Evolutionary conservation across 805 yeast genomes (phyloP).

Genomic region (Kodamaea kaohsiungensis): DNA sequence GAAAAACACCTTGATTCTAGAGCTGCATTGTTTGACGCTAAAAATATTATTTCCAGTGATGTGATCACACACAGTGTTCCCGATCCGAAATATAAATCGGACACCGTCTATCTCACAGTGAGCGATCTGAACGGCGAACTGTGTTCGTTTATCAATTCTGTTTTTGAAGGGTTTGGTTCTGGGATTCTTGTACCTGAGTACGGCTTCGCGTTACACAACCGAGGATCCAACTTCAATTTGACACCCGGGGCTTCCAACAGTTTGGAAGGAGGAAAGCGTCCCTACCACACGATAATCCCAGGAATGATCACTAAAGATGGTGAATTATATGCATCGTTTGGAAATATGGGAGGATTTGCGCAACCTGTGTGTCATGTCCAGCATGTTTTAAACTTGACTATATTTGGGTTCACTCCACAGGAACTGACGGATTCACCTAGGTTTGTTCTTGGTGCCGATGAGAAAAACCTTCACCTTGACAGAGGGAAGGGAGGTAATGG

Average conservation of each 20-base stretch:
- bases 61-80: constrained; percentile 54
- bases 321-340: constrained; percentile 64
- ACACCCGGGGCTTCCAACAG: constrained; percentile 57
- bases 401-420: constrained; percentile 70
- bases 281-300: constrained; percentile 84
- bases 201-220: constrained; percentile 73
- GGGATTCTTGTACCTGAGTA: constrained; percentile 62
- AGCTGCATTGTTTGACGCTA: constrained; percentile 45
- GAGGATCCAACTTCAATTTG: constrained; percentile 75
- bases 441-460: constrained; percentile 60
- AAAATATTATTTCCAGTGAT: constrained; percentile 42
- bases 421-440: constrained; percentile 76
- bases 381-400: constrained; percentile 63
- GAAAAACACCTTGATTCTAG: constrained; percentile 52
- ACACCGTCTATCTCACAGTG: constrained; percentile 69
- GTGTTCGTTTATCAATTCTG: constrained; percentile 77
- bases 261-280: constrained; percentile 68
- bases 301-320: constrained; percentile 67
- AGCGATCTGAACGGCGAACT: constrained; percentile 74
- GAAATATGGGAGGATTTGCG: constrained; percentile 86
- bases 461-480: constrained; percentile 40
- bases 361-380: constrained; percentile 88
- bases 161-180: constrained; percentile 68
- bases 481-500: constrained; percentile 62
- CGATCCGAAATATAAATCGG: constrained; percentile 59